phyloP scores from a whole-genome alignment of 108 stramenopile species.

The Stephanodiscus triporus region DNA sequence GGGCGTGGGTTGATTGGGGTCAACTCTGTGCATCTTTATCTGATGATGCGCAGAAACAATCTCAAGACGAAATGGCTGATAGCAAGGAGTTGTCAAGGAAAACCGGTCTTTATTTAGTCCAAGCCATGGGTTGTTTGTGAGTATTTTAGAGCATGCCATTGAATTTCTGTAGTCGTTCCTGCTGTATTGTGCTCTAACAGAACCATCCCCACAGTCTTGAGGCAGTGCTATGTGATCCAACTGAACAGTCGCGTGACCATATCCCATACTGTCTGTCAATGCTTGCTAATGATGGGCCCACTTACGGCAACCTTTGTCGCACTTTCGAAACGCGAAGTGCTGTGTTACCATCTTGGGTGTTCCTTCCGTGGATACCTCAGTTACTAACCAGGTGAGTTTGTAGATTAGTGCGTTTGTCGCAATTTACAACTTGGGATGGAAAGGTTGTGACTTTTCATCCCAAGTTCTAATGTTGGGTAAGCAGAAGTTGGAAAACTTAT shows the following conservation, averaged over 20 bases:
- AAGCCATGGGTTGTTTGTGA: slow-evolving; percentile 91
- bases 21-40: slow-evolving; percentile 78
- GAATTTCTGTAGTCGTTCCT: not conserved
- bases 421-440: no score
- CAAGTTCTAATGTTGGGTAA: no score
- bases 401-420: no score
- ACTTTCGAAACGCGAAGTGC: slow-evolving; percentile 75
- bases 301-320: slow-evolving; percentile 73
- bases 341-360: slow-evolving; percentile 89
- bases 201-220: slow-evolving; percentile 56
- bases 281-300: slow-evolving; percentile 82
- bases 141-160: not conserved
- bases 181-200: slow-evolving; percentile 1
- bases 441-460: no score
- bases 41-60: slow-evolving; percentile 25
- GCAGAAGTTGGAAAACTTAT: no score
- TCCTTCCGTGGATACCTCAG: slow-evolving; percentile 95
- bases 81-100: slow-evolving; percentile 59
- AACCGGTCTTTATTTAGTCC: slow-evolving; percentile 82
- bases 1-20: slow-evolving; percentile 94
- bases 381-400: slow-evolving; percentile 54
- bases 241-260: slow-evolving; percentile 79
- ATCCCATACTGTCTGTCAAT: slow-evolving; percentile 89
- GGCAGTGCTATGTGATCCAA: slow-evolving; percentile 73
- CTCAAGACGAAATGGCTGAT: slow-evolving; percentile 34